Evolutionary conservation across 1,284 basidiomycete genomes (phyloP).

Genomic region (Inonotus obliquus): DNA sequence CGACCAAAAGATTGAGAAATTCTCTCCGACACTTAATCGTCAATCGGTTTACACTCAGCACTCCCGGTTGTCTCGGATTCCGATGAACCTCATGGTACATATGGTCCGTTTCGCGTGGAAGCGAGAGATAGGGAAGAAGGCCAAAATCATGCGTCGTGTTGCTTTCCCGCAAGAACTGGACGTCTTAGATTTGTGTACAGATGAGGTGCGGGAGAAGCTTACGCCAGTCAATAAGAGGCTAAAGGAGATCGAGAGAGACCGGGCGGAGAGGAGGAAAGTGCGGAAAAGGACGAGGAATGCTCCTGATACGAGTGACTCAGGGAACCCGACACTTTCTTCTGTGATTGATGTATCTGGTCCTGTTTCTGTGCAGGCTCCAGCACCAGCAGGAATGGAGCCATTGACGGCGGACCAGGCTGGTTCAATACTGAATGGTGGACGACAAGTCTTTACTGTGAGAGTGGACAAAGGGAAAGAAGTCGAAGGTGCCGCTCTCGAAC

Average conservation of each 20-base stretch:
- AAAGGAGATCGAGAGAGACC: slow-evolving; percentile 78
- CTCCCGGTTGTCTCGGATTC: slow-evolving; percentile 81
- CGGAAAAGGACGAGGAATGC: slow-evolving; percentile 65
- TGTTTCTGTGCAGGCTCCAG: slow-evolving; percentile 11
- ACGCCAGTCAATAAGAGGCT: slow-evolving; percentile 68
- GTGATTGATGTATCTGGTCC: slow-evolving; percentile 23
- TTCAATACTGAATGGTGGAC: too few relatives aligned
- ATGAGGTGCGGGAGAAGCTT: slow-evolving; percentile 72
- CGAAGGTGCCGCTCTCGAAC: slow-evolving; percentile 43
- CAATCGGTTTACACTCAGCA: slow-evolving; percentile 83
- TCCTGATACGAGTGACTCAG: slow-evolving; percentile 27
- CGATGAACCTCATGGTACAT: slow-evolving; percentile 81
- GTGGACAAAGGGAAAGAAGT: slow-evolving; percentile 24
- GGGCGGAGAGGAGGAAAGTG: slow-evolving; percentile 80
- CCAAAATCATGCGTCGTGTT: slow-evolving; percentile 78
- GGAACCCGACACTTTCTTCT: slow-evolving; percentile 40
- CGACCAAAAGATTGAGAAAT: slow-evolving; percentile 84
- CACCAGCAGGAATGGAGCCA: slow-evolving; percentile 24
- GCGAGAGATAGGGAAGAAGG: slow-evolving; percentile 85
- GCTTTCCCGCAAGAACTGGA: slow-evolving; percentile 83
- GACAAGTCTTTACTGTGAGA: too few relatives aligned
- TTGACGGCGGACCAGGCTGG: slow-evolving; percentile 26
- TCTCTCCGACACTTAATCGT: slow-evolving; percentile 73
- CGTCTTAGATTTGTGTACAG: slow-evolving; percentile 76
- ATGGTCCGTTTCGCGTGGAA: slow-evolving; percentile 98